phyloP scores from a whole-genome alignment of 805 yeast species.

The Saturnispora sanitii region DNA sequence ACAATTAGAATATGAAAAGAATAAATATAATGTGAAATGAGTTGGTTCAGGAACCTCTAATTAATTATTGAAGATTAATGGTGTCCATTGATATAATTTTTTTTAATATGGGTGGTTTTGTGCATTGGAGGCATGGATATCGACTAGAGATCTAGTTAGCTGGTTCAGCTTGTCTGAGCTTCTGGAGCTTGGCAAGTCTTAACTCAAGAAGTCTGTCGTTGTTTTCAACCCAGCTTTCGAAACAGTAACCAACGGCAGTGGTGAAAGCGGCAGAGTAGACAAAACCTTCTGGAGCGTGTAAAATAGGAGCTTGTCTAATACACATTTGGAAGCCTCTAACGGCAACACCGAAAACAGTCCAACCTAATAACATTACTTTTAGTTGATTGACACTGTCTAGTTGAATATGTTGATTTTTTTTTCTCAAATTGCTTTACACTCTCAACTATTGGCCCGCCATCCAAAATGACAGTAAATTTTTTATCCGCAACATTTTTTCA shows the following conservation, averaged over 20 bases:
- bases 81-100: too few species aligned
- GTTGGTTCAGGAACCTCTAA: too few species aligned
- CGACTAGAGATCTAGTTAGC: slow-evolving; percentile 14
- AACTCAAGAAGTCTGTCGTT: slow-evolving; percentile 30
- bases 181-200: slow-evolving; percentile 29
- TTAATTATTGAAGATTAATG: too few species aligned
- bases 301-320: slow-evolving; percentile 31
- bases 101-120: too few species aligned
- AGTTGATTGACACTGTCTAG: not conserved
- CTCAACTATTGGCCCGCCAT: not conserved
- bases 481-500: slow-evolving; percentile 12
- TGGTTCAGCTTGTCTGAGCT: slow-evolving; percentile 27
- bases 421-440: not conserved
- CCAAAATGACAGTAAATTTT: not conserved
- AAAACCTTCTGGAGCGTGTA: slow-evolving; percentile 31
- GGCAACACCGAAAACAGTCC: slow-evolving; percentile 32
- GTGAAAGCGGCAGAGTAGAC: slow-evolving; percentile 36
- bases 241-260: slow-evolving; percentile 33
- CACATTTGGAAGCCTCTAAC: slow-evolving; percentile 39
- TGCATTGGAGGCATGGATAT: too few species aligned
- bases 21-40: slow-evolving; percentile 5
- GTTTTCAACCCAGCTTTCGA: slow-evolving; percentile 29
- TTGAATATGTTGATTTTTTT: not conserved
- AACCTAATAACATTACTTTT: slow-evolving; percentile 23
- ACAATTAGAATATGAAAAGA: slow-evolving; percentile 5